These are phyloP conservation scores for Candida sithepensis DNA, from an alignment of 805 yeast species.

Conservation along the genomic window DNA sequence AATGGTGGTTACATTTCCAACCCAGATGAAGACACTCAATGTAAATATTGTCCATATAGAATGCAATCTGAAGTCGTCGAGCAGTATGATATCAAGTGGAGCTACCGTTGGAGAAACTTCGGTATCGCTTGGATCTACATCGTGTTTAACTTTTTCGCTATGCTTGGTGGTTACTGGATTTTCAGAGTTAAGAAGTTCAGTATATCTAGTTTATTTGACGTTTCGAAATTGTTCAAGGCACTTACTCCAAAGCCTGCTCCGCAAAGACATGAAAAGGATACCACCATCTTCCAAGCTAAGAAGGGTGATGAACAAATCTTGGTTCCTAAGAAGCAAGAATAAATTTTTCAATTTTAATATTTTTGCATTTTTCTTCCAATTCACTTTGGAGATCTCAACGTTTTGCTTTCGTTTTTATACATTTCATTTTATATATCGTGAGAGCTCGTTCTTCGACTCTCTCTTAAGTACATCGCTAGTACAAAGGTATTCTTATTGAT, in stretches of 20 bases:
- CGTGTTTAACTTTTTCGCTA: slow-evolving; percentile 45
- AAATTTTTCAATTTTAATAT: background rate
- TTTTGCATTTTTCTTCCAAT: background rate
- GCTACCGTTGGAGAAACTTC: slow-evolving; percentile 60
- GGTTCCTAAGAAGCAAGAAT: slow-evolving; percentile 19
- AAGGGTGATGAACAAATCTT: slow-evolving; percentile 37
- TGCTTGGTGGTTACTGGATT: slow-evolving; percentile 35
- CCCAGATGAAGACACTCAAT: slow-evolving; percentile 42
- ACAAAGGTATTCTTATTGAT: background rate
- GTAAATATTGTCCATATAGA: slow-evolving; percentile 46
- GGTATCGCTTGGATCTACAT: slow-evolving; percentile 60
- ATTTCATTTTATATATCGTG: no score
- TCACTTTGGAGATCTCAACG: no score
- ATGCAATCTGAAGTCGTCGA: slow-evolving; percentile 44
- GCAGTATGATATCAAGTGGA: slow-evolving; percentile 40
- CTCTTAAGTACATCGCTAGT: background rate
- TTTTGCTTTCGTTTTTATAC: no score
- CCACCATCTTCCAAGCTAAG: slow-evolving; percentile 38
- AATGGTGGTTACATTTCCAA: slow-evolving; percentile 56
- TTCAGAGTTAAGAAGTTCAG: slow-evolving; percentile 36
- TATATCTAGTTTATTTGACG: slow-evolving; percentile 29
- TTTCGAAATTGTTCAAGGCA: slow-evolving; percentile 39
- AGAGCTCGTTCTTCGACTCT: no score
- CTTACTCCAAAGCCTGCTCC: slow-evolving; percentile 28
- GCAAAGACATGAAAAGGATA: slow-evolving; percentile 46